These are phyloP conservation scores for Nitzschia sp. DNA, from an alignment of 108 stramenopile genomes.

Conservation along the genomic window DNA sequence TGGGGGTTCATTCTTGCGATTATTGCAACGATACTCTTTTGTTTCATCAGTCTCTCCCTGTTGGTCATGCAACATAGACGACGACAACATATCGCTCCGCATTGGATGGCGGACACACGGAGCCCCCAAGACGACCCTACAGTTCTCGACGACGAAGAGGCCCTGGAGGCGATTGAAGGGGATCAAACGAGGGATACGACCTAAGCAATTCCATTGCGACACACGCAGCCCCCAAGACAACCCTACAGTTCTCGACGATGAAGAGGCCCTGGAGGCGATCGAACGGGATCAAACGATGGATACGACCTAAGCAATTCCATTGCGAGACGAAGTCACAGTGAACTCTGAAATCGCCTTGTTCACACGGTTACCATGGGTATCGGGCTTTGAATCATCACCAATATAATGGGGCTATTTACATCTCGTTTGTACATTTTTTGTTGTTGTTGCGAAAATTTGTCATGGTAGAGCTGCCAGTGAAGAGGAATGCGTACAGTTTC, in stretches of 20 bases:
- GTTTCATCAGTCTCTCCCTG: neutral
- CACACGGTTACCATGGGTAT: too few species aligned
- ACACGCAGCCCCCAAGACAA: neutral
- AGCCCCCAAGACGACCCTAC: neutral
- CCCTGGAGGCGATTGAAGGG: too few species aligned
- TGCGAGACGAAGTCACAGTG: too few species aligned
- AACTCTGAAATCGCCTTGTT: too few species aligned
- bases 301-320: too few species aligned
- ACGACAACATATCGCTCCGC: neutral
- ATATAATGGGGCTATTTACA: too few species aligned
- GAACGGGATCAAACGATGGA: too few species aligned
- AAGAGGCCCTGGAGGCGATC: neutral
- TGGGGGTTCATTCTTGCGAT: neutral
- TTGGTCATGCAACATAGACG: neutral
- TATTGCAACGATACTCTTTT: neutral
- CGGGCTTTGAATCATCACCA: too few species aligned
- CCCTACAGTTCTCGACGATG: neutral
- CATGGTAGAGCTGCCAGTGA: neutral
- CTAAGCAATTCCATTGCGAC: too few species aligned
- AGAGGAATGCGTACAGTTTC: neutral
- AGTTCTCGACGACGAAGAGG: neutral
- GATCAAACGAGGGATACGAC: too few species aligned
- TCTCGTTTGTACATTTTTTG: too few species aligned
- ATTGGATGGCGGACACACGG: neutral
- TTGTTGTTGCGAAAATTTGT: too few species aligned